These are phyloP conservation scores for Candida palmyrensis DNA, from an alignment of 805 yeast species.

Conservation along the genomic window DNA sequence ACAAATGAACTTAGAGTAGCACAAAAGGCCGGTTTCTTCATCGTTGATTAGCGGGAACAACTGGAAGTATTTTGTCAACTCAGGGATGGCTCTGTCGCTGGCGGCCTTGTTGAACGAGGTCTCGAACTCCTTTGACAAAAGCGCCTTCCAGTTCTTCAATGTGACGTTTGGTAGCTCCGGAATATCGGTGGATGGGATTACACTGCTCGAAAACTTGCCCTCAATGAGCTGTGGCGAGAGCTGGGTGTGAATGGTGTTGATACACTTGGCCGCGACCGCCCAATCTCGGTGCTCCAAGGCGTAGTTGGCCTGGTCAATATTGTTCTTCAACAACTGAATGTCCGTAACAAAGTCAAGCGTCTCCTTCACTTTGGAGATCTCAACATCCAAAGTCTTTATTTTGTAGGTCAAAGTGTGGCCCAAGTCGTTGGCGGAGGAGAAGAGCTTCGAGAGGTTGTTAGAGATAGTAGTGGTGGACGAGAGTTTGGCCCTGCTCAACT, in stretches of 20 bases:
- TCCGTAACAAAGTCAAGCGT: constrained; percentile 62
- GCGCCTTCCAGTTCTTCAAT: constrained; percentile 52
- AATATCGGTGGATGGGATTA: constrained; percentile 81
- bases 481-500: constrained; percentile 58
- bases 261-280: constrained; percentile 72
- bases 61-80: constrained; percentile 74
- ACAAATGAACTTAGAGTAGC: constrained; percentile 84
- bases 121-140: constrained; percentile 53
- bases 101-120: constrained; percentile 71
- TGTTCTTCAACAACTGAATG: constrained; percentile 60
- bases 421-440: constrained; percentile 57
- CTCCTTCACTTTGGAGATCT: constrained; percentile 56
- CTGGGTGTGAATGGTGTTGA: constrained; percentile 32
- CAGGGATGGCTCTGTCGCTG: constrained; percentile 53
- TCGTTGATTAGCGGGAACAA: constrained; percentile 83
- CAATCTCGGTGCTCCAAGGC: constrained; percentile 69
- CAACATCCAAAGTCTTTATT: constrained; percentile 65
- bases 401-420: constrained; percentile 66
- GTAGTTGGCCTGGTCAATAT: constrained; percentile 58
- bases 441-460: constrained; percentile 46
- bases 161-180: constrained; percentile 71
- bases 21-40: constrained; percentile 63
- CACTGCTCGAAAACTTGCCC: constrained; percentile 70
- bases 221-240: constrained; percentile 50
- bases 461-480: constrained; percentile 56